Percentiles rank a stretch among this genome's conserved stretches.
Conservation (phyloP, 148 eudicot genomes). For the Dianthus caryophyllus region DNA sequence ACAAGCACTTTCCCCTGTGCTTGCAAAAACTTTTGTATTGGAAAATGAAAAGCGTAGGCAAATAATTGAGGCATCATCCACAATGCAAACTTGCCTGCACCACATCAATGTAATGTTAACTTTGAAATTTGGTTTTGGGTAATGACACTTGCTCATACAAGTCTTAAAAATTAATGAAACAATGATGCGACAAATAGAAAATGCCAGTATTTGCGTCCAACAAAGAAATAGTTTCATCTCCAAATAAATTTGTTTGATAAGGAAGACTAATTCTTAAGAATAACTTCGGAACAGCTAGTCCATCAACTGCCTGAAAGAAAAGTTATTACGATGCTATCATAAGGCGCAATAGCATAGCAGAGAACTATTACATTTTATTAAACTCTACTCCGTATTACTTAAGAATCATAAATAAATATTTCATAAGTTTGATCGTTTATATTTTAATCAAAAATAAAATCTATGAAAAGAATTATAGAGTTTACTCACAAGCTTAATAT, state of each 20-base stretch:
- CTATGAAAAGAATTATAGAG: background rate
- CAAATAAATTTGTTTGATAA: background rate
- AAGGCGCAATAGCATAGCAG: background rate
- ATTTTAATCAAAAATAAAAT: no score
- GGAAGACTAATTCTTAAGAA: background rate
- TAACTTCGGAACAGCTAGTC: background rate
- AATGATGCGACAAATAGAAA: background rate
- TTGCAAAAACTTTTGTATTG: conserved; percentile 81
- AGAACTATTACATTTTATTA: no score
- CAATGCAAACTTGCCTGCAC: conserved; percentile 61
- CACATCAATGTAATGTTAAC: conserved; percentile 2
- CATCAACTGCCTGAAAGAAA: background rate
- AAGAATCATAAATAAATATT: no score
- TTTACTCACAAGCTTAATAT: background rate
- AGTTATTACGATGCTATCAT: background rate
- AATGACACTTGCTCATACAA: background rate
- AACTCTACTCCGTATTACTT: no score
- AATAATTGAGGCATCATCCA: conserved; percentile 79
- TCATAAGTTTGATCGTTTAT: no score
- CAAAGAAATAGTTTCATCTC: background rate
- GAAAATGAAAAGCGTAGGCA: conserved; percentile 68
- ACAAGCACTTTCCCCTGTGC: conserved; percentile 71
- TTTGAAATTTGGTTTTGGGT: background rate
- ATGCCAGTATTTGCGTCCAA: background rate
- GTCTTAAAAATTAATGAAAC: background rate